phyloP scores from a whole-genome alignment of 192 early-diverging fungal species.

The Phlyctochytrium arcticum region DNA sequence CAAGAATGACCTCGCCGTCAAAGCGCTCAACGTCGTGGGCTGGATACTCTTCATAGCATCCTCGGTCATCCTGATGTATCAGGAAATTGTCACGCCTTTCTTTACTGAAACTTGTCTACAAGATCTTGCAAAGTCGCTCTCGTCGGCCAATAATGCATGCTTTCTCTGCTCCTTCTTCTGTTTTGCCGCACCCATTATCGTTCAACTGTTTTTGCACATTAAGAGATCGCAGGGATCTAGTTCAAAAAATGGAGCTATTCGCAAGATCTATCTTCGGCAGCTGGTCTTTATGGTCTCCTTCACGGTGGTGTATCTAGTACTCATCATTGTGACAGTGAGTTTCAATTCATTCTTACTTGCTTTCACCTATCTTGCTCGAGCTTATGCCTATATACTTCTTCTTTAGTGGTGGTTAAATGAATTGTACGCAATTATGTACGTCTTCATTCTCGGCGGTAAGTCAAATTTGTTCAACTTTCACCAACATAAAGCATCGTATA shows the following conservation, averaged over 20 bases:
- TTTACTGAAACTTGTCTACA: background rate
- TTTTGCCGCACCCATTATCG: slow-evolving; percentile 11
- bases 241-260: background rate
- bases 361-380: no score
- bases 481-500: no score
- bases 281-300: background rate
- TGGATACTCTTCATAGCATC: slow-evolving; percentile 6
- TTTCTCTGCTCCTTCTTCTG: slow-evolving; percentile 8
- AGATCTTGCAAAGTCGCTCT: background rate
- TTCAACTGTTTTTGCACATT: background rate
- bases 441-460: no score
- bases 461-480: no score
- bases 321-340: no score
- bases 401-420: no score
- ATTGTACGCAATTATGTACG: no score
- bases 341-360: background rate
- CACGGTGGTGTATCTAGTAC: background rate
- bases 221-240: background rate
- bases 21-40: background rate
- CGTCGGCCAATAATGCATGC: slow-evolving; percentile 5
- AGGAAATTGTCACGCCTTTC: no score
- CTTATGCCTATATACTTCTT: no score
- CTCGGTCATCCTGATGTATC: background rate
- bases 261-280: background rate
- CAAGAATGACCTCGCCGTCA: no score